A percentile compares a stretch with the other conserved stretches of the same genome.
Evolutionary conservation across 352 stramenopile species (phyloP).

Genomic region (Phytophthora macrochlamydospora): DNA sequence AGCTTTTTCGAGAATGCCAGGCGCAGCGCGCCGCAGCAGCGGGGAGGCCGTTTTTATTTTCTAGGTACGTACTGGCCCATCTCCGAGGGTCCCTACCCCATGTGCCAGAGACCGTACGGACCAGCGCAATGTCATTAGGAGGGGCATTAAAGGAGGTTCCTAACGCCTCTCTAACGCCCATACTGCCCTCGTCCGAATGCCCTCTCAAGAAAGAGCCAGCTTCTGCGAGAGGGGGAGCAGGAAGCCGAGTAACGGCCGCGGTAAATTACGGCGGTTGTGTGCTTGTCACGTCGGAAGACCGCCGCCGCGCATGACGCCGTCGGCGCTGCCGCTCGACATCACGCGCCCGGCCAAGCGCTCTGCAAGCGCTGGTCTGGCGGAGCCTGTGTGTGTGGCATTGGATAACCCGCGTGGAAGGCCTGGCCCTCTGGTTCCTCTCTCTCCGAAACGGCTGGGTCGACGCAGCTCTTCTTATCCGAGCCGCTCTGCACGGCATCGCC

Average conservation of each 20-base stretch:
- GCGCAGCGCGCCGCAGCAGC: neutral
- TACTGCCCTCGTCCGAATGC: no score
- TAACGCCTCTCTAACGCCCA: neutral
- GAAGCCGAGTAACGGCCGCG: neutral
- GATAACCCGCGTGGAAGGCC: no score
- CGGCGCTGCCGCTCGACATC: no score
- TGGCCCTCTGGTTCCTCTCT: no score
- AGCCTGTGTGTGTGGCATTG: no score
- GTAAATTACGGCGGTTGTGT: neutral
- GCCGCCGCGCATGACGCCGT: no score
- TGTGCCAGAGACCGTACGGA: neutral
- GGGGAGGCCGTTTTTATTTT: neutral
- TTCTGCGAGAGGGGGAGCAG: neutral
- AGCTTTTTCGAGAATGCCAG: slow-evolving; percentile 48
- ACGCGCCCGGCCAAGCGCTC: no score
- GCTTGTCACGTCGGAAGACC: neutral
- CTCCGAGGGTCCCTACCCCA: neutral
- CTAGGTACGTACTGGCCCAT: slow-evolving; percentile 4
- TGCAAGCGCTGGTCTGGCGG: no score
- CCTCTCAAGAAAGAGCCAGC: neutral
- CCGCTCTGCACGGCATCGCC: neutral
- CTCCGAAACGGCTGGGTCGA: no score
- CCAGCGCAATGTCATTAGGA: neutral
- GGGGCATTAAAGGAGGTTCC: neutral
- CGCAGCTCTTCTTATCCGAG: no score